Base-by-base conservation (phyloP, 208 protist genomes). In the Phytomonas francai region DNA sequence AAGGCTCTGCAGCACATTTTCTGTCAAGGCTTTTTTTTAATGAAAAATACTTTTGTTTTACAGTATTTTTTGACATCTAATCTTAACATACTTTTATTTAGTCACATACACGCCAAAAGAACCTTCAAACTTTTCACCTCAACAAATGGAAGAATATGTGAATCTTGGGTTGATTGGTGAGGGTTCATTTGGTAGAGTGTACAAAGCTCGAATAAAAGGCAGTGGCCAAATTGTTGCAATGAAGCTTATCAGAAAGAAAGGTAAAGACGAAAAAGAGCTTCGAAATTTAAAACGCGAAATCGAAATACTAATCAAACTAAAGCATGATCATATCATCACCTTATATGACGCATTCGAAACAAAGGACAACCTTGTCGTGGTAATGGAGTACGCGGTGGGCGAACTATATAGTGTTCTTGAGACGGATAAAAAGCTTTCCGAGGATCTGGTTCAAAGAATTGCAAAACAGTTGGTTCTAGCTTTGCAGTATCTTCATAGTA, bases 121-220 rank as follows among this genome's bases (percentile, higher is more conserved):
- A 32, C 42, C 16, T 59, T 65, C 8, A 42, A 64, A 54, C 16
- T 54, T 76, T 29, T 67, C 22, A 27, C 28, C 11, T 49, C 28
- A 32, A 7, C 63, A 31, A 2, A 95, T 98, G 90, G 93, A 98
- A 16, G 81, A 91, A 49, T 98, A 98, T 81, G 82, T 91, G 51
- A 81, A 98, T 67, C 78, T 98, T 11, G 92, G 98, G 51, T 81
- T 97, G 27, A 98, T 99, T 59, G 98, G 98, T 29, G 97, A 98
- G 67, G 98, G 98, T 22, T 98, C 97, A 16, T 99, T 99, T 87
- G 98, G 97, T 22, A 98, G 98, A 71, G 97, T 99, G n/a, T 99
- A 97, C 82, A 98, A 97, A 69, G 97, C 90, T 25, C 80, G 97
- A 30, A 83, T 92, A 39, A 97, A 97, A 59, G 86, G 83, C 36